These are phyloP conservation scores for Cordyceps pruinosa DNA, from an alignment of 2,329 filamentous ascomycete genomes.

Conservation along the genomic window DNA sequence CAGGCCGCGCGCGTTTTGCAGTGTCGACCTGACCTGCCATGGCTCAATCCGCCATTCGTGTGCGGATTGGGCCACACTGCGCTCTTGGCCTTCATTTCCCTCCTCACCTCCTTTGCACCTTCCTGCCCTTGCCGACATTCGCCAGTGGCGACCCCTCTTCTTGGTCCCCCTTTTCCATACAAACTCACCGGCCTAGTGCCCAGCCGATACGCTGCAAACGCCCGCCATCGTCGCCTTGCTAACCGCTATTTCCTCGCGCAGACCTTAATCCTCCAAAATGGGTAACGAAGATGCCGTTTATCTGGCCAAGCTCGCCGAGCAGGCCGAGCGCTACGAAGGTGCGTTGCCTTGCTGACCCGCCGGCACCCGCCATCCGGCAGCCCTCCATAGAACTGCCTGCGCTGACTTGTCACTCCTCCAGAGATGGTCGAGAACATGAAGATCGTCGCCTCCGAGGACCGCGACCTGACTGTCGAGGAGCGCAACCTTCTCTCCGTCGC, in stretches of 20 bases:
- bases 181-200: neutral
- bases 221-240: slow-evolving; percentile 18
- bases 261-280: slow-evolving; percentile 59
- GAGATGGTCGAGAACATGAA: slow-evolving; percentile 99
- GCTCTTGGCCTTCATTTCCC: neutral
- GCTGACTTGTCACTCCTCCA: slow-evolving; percentile 35
- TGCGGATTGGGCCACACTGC: neutral
- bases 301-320: slow-evolving; percentile 99
- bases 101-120: neutral
- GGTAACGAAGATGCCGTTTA: slow-evolving; percentile 99
- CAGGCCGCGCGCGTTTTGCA: neutral
- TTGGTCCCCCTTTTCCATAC: slow-evolving; percentile 2
- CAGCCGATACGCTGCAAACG: slow-evolving; percentile 11
- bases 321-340: slow-evolving; percentile 99
- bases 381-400: slow-evolving; percentile 8
- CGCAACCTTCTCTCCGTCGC: slow-evolving; percentile 95
- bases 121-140: slow-evolving; percentile 4
- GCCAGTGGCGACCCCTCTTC: slow-evolving; percentile 14
- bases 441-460: slow-evolving; percentile 83
- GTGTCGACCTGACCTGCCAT: neutral
- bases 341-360: slow-evolving; percentile 39
- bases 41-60: neutral
- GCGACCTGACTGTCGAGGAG: slow-evolving; percentile 84
- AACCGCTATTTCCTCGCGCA: slow-evolving; percentile 19
- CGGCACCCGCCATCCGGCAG: neutral